These are phyloP conservation scores for Neurospora sp. DNA, from an alignment of 2,329 filamentous ascomycete species.

Conservation along the genomic window DNA sequence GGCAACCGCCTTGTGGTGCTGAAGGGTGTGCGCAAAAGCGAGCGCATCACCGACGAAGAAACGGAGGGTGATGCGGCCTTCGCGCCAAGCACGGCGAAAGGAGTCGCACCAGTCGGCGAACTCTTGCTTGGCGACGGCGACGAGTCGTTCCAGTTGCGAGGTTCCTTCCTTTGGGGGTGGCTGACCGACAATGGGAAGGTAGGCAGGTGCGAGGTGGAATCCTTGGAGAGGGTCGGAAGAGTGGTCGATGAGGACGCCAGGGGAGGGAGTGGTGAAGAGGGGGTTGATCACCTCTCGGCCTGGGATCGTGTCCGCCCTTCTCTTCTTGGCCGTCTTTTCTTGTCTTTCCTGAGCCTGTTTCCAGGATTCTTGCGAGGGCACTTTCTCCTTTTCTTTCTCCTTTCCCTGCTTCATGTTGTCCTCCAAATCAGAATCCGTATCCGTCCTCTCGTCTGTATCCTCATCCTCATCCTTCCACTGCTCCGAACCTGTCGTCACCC, in stretches of 20 bases:
- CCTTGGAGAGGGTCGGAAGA: slow-evolving; percentile 40
- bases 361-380: not conserved
- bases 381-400: not conserved
- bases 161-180: slow-evolving; percentile 21
- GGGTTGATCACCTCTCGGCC: slow-evolving; percentile 27
- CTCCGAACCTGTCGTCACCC: not conserved
- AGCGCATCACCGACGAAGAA: slow-evolving; percentile 39
- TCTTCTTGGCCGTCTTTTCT: not conserved
- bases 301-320: not conserved
- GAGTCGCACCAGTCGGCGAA: slow-evolving; percentile 35
- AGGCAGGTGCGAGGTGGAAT: slow-evolving; percentile 43
- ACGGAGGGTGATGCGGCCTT: slow-evolving; percentile 27
- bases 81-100: slow-evolving; percentile 20
- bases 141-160: slow-evolving; percentile 14
- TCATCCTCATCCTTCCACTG: not conserved
- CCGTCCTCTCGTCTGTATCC: not conserved
- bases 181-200: slow-evolving; percentile 23
- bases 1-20: slow-evolving; percentile 21
- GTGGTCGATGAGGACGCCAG: slow-evolving; percentile 32
- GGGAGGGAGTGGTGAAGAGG: slow-evolving; percentile 27
- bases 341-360: not conserved
- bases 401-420: not conserved
- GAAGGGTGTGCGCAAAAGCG: slow-evolving; percentile 41
- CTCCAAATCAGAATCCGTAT: not conserved
- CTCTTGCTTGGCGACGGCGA: slow-evolving; percentile 29